Evolutionary conservation across 116 monocot species (phyloP).

Genomic region (Trichopus zeylanicus): DNA sequence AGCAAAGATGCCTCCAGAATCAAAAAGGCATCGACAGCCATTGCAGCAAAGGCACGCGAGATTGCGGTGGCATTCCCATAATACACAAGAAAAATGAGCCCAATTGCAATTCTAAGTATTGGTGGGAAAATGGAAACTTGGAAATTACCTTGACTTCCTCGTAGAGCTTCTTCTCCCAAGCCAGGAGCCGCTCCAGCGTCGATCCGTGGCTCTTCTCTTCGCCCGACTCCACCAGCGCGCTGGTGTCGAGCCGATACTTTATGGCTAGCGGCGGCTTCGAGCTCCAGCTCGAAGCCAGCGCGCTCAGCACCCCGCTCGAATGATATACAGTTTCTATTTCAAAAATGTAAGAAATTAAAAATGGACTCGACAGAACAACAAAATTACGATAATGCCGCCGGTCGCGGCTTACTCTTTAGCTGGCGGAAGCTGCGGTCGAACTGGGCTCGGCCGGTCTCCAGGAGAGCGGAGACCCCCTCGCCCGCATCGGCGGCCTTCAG

Average conservation of each 20-base stretch:
- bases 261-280: constrained; percentile 93
- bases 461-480: constrained; percentile 54
- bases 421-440: constrained; percentile 83
- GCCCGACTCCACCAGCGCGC: constrained; percentile 35
- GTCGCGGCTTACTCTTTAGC: constrained; percentile 60
- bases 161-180: constrained; percentile 99
- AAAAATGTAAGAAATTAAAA: not conserved
- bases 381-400: constrained; percentile 2
- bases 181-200: constrained; percentile 76
- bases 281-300: constrained; percentile 70
- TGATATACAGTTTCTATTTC: constrained; percentile 87
- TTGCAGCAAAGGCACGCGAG: too few relatives aligned
- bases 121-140: too few relatives aligned
- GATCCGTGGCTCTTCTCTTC: constrained; percentile 73
- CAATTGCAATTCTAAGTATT: not conserved
- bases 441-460: constrained; percentile 83
- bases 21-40: too few relatives aligned
- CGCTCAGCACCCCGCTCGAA: constrained; percentile 74
- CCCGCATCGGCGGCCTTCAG: constrained; percentile 68
- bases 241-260: constrained; percentile 61
- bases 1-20: too few relatives aligned
- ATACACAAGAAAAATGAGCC: not conserved
- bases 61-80: too few relatives aligned
- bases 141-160: constrained; percentile 95
- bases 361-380: not conserved